phyloP scores from a whole-genome alignment of 768 basidiomycete genomes.

The Dendrothele bispora region DNA sequence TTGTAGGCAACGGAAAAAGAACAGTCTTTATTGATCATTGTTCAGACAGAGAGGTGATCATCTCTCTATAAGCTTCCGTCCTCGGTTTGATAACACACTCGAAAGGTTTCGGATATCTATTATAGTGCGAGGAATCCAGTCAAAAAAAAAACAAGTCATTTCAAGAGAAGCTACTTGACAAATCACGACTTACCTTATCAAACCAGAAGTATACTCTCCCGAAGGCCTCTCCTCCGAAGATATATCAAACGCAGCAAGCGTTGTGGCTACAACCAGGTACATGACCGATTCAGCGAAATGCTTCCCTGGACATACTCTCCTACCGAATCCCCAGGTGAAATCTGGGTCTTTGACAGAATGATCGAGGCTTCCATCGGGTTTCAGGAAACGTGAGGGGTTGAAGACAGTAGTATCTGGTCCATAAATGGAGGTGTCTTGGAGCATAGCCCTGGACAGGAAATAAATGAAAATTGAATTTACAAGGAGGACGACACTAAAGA shows the following conservation, averaged over 20 bases:
- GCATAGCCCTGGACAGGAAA: slow-evolving; percentile 29
- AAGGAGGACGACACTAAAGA: not conserved
- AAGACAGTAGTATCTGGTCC: slow-evolving; percentile 29
- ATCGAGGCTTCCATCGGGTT: slow-evolving; percentile 27
- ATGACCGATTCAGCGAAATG: slow-evolving; percentile 6
- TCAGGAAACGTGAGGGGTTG: slow-evolving; percentile 38
- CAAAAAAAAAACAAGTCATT: not conserved
- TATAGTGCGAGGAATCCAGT: too few relatives aligned
- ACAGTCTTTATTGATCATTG: too few relatives aligned
- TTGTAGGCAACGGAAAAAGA: too few relatives aligned
- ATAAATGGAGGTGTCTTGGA: slow-evolving; percentile 36
- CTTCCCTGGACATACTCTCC: slow-evolving; percentile 20
- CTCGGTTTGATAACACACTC: not conserved
- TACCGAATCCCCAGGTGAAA: slow-evolving; percentile 35
- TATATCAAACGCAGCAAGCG: slow-evolving; percentile 9
- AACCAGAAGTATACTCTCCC: slow-evolving; percentile 1
- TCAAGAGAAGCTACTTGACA: not conserved
- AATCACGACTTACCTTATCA: slow-evolving; percentile 5
- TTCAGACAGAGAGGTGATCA: too few relatives aligned
- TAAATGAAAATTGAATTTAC: too few relatives aligned
- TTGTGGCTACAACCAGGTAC: slow-evolving; percentile 8
- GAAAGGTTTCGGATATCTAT: not conserved
- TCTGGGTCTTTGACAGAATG: slow-evolving; percentile 26
- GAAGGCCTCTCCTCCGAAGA: not conserved
- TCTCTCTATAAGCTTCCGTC: too few relatives aligned